Evolutionary conservation across 176 grass and related monocot species (phyloP), one percentile per base, ranked within the genome.

Genomic region (Cenchrus fungigraminus): DNA sequence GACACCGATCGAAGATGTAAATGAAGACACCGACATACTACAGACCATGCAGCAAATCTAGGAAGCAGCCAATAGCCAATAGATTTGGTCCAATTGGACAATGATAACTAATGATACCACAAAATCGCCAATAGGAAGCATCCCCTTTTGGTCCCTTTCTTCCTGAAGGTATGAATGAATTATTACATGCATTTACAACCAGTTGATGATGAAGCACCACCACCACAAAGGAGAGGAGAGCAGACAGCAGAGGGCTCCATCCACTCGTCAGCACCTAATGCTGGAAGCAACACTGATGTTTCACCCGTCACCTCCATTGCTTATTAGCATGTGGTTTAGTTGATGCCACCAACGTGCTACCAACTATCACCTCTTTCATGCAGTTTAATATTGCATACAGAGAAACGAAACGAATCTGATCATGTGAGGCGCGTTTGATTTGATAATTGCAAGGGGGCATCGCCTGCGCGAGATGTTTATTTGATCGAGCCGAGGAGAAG

Each of bases 261-360:
- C 12, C 44, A 37, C 1, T 68, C 50, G 37, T 37, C 68, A 64
- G n/a, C 34, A 73, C 74, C 68, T 34, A 54, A 51, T 7, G 52
- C 34, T 73, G 45, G 79, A 84, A 77, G 76, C 84, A 90, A 84
- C 87, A 55, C 19, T 32, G 65, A 93, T 79, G 60, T 85, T 80
- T 84, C 68, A 84, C 68, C 80, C 63, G 57, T 75, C 71, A 70
- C 56, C 74, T 72, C 65, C 58, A 22, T 17, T 50, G 47, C 59
- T 81, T 13, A 58, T 50, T 77, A 60, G 63, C 74, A 63, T 17
- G 77, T 42, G 44, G 0, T 46, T 68, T 56, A 65, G 50, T 84
- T 80, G 79, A 61, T 82, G 66, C 49, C 42, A 70, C 51, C 67
- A 49, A 86, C n/a, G 57, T 64, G 17, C 66, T 63, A 16, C 14